Conservation (phyloP, 306 rosid genomes). For the Prunus mume region DNA sequence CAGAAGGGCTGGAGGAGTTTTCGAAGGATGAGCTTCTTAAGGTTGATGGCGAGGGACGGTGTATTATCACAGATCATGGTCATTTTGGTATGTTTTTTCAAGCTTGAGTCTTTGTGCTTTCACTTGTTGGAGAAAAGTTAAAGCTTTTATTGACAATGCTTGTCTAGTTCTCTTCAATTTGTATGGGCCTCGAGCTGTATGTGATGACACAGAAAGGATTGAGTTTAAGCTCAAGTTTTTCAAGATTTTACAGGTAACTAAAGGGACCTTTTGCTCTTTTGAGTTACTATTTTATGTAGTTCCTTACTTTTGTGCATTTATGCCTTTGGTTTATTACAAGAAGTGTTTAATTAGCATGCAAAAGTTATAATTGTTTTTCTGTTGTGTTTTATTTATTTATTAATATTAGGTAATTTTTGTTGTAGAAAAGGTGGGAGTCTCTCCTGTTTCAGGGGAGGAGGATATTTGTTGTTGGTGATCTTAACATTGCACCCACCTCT, state of each 20-base stretch:
- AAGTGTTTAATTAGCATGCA: not conserved
- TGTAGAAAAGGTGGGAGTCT: slow-evolving; percentile 90
- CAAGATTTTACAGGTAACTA: slow-evolving; percentile 68
- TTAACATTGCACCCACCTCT: slow-evolving; percentile 88
- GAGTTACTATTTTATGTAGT: not conserved
- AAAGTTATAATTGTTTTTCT: not conserved
- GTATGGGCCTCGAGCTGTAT: slow-evolving; percentile 86
- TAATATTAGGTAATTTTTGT: slow-evolving; percentile 35
- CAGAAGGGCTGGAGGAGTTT: slow-evolving; percentile 58
- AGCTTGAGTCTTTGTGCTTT: not conserved
- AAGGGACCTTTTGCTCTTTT: slow-evolving; percentile 2
- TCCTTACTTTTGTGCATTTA: not conserved
- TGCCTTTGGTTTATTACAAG: not conserved
- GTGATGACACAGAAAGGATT: slow-evolving; percentile 74
- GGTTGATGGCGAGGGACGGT: slow-evolving; percentile 85
- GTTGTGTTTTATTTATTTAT: slow-evolving; percentile 15
- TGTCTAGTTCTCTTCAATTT: slow-evolving; percentile 78
- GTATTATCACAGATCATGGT: slow-evolving; percentile 78
- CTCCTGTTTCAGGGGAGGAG: slow-evolving; percentile 67
- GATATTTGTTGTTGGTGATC: slow-evolving; percentile 87
- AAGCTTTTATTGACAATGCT: slow-evolving; percentile 20
- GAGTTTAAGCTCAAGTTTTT: slow-evolving; percentile 67
- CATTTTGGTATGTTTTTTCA: slow-evolving; percentile 61
- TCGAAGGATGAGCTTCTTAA: slow-evolving; percentile 61
- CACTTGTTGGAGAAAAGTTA: slow-evolving; percentile 9